Base-by-base conservation (phyloP, 2,329 filamentous ascomycete species). In the Bipolaris victoriae region DNA sequence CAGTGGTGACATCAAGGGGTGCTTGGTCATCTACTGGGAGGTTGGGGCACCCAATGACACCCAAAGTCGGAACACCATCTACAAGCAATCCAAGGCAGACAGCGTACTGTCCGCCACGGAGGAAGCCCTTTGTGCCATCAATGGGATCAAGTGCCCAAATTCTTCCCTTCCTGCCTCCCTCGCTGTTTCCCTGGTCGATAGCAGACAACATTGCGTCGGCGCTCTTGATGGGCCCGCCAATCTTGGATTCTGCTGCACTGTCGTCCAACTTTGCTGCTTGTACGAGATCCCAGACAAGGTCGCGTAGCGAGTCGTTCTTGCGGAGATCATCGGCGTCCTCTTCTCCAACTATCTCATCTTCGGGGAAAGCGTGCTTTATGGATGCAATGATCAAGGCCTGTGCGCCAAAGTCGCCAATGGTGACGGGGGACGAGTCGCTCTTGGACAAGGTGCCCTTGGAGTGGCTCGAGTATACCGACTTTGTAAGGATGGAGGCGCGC, bases 81-180 rank as follows among this genome's bases (percentile, higher is more conserved):
- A 96, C 90, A 80, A 99, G 89, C 68, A 99, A 83, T 35, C 86
- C 95, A 5, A 99, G 85, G 75, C 94, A 97, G 52, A 99, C 92
- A 53, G 95, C 96, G 75, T 99, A 99, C 81, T 99, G 95, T 37
- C 93, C 96, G 51, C 95, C 95, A 61, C 96, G 87, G 59, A 99
- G 82, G 81, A 99, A 99, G 29, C 95, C 96, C 81, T 97, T 97
- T 52, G 95, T 99, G 65, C 95, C 95, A 77, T 99, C 95, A 62
- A 99, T 97, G 58, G 95, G 95, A 78, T 99, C 95, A 55, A 99
- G 88, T 39, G 94, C 91, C 95, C 95, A 99, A 77, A 98, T 91
- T 65, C 95, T 84, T 61, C 92, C 92, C 64, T 81, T 83, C 59
- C 80, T 77, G 26, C 92, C 92, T 58, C 92, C 92, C 55, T 84